Evolutionary conservation across 352 stramenopile species (phyloP).

Genomic region (Phytopythium helicoides): DNA sequence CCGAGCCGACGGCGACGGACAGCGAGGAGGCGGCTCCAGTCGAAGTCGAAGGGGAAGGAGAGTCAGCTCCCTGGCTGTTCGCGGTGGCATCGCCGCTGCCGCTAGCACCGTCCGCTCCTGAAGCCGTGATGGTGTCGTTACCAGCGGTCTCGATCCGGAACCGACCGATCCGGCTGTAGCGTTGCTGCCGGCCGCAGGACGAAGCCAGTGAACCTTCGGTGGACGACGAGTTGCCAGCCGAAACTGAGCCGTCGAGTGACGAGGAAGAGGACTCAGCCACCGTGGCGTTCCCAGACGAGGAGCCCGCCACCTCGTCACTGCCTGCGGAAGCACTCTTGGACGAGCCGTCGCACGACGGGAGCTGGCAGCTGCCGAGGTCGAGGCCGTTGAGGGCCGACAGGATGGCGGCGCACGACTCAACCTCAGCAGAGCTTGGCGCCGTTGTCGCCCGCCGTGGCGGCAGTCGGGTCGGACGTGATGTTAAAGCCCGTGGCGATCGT

Average conservation of each 20-base stretch:
- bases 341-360: conserved; percentile 4
- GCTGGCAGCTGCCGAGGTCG: conserved; percentile 6
- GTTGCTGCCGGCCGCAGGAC: neutral
- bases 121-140: neutral
- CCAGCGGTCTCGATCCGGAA: neutral
- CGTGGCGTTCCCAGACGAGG: neutral
- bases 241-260: neutral
- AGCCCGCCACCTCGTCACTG: neutral
- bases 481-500: conserved; percentile 6
- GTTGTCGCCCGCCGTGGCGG: conserved; percentile 1
- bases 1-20: neutral
- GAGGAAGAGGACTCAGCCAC: neutral
- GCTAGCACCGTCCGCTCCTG: neutral
- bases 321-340: neutral
- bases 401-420: conserved; percentile 1
- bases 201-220: neutral
- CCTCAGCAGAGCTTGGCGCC: conserved; percentile 1
- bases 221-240: neutral
- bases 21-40: conserved; percentile 5
- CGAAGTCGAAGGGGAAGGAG: conserved; percentile 6
- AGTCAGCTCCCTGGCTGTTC: conserved; percentile 9
- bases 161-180: too few relatives aligned
- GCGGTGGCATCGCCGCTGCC: conserved; percentile 11
- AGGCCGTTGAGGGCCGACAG: conserved; percentile 3
- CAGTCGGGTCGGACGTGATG: conserved; percentile 4